Percentiles rank a stretch among this genome's conserved stretches.
Conservation (phyloP, 768 basidiomycete genomes). For the Daedalea quercina region DNA sequence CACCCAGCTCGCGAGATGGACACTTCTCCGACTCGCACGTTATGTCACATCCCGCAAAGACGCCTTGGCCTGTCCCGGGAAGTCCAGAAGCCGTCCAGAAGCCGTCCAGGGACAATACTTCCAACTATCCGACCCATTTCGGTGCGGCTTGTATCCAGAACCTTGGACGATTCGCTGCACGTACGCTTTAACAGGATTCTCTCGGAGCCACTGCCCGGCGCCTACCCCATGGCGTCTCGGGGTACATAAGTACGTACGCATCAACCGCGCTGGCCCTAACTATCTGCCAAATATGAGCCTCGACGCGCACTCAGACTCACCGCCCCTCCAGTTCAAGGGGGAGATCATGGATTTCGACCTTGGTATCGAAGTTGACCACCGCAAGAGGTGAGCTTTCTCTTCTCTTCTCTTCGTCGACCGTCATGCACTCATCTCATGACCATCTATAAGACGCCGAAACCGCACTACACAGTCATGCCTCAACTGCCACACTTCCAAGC, state of each 20-base stretch:
- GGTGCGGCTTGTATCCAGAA: constrained; percentile 10
- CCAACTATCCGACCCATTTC: constrained; percentile 10
- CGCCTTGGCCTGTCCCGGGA: constrained; percentile 10
- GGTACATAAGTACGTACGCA: constrained; percentile 14
- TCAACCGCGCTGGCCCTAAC: constrained; percentile 11
- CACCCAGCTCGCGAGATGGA: constrained; percentile 6
- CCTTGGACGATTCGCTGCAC: constrained; percentile 9
- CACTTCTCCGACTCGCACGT: constrained; percentile 13
- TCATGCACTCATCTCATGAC: constrained; percentile 56
- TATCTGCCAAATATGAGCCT: constrained; percentile 14
- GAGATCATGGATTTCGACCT: constrained; percentile 71
- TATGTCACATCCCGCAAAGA: constrained; percentile 13
- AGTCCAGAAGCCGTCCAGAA: constrained; percentile 13
- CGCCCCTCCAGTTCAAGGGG: constrained; percentile 57
- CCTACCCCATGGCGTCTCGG: constrained; percentile 12
- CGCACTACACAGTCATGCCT: constrained; percentile 83
- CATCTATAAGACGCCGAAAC: constrained; percentile 66
- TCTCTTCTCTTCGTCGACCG: constrained; percentile 6
- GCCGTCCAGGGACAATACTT: constrained; percentile 14
- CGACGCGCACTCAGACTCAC: constrained; percentile 13
- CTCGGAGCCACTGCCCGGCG: constrained; percentile 10
- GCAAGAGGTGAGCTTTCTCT: constrained; percentile 20
- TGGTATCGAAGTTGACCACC: constrained; percentile 24
- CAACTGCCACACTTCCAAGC: constrained; percentile 91
- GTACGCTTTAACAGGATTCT: constrained; percentile 11